A percentile compares a stretch with the other conserved stretches of the same genome.
Evolutionary conservation across 2,329 filamentous ascomycete genomes (phyloP).

Genomic region (Fonsecaea monophora): DNA sequence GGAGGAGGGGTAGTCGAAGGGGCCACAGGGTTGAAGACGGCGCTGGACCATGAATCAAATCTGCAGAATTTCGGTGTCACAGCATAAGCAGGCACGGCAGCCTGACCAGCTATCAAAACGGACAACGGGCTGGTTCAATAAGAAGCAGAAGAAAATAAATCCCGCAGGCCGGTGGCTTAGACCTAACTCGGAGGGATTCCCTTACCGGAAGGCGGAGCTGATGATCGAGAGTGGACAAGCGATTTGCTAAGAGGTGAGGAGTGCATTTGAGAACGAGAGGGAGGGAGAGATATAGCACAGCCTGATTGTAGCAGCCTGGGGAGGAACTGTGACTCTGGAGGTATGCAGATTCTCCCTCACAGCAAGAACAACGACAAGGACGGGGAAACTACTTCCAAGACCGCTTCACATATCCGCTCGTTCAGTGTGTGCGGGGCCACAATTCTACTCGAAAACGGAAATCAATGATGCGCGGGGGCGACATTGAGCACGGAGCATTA

Average conservation of each 20-base stretch:
- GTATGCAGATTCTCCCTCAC: background rate
- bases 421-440: background rate
- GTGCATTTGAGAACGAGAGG: background rate
- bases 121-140: background rate
- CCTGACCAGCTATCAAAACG: conserved; percentile 5
- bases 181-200: conserved; percentile 5
- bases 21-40: background rate
- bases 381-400: background rate
- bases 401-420: background rate
- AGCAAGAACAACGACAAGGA: background rate
- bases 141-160: conserved; percentile 19
- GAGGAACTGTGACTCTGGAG: too few relatives aligned
- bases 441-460: background rate
- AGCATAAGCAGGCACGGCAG: conserved; percentile 8
- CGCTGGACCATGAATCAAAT: background rate
- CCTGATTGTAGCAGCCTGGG: background rate
- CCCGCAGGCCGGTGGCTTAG: conserved; percentile 16
- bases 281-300: background rate
- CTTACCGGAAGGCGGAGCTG: background rate
- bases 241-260: background rate
- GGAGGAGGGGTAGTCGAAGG: conserved; percentile 12
- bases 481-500: background rate
- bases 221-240: background rate
- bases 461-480: background rate
- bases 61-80: background rate